Evolutionary conservation across 495 filamentous ascomycete genomes (phyloP).

Genomic region (Talaromyces nanjingensis): DNA sequence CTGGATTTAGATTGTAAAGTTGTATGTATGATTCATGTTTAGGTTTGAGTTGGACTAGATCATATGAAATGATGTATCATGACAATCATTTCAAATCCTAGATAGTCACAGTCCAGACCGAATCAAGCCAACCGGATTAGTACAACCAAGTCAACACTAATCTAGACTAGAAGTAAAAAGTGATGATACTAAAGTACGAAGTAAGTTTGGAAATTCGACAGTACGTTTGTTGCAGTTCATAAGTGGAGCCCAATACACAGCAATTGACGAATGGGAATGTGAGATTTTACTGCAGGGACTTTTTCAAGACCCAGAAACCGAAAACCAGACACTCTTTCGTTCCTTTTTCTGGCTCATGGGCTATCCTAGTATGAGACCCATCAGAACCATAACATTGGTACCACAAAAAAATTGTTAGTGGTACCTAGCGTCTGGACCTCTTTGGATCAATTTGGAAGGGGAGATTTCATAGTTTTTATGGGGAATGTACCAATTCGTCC

Average conservation of each 20-base stretch:
- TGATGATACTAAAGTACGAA: neutral
- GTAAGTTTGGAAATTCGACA: neutral
- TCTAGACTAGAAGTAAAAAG: neutral
- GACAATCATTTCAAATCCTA: neutral
- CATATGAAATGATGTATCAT: neutral
- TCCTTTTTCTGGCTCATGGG: neutral
- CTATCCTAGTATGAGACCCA: constrained; percentile 1
- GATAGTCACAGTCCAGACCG: neutral
- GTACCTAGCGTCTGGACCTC: neutral
- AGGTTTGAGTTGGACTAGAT: neutral
- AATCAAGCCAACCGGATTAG: neutral
- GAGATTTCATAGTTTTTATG: neutral
- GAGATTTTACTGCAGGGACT: neutral
- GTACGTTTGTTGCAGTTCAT: neutral
- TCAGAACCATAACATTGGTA: constrained; percentile 2
- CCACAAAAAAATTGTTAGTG: neutral
- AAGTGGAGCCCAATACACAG: neutral
- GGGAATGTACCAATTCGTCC: neutral
- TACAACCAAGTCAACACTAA: neutral
- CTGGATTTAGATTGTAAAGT: neutral
- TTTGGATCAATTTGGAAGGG: neutral
- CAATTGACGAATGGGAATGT: neutral
- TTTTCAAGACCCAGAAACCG: neutral
- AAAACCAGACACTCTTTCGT: neutral
- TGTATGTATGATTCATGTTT: neutral